phyloP scores from a whole-genome alignment of 1,284 basidiomycete genomes.

The Grifola frondosa region DNA sequence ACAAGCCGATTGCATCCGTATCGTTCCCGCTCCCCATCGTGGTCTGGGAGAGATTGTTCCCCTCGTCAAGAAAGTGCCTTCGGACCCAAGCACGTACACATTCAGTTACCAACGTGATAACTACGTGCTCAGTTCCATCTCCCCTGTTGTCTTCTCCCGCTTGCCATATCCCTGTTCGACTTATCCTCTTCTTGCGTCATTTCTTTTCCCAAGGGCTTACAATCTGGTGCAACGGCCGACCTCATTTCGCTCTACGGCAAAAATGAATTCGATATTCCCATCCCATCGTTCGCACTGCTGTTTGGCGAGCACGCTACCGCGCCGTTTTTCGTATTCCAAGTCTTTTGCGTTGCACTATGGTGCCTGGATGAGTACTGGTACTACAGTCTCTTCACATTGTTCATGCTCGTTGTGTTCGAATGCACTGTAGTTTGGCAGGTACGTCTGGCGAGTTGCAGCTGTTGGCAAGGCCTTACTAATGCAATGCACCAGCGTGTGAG shows the following conservation, averaged over 20 bases:
- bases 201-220: conserved; percentile 54
- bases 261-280: conserved; percentile 94
- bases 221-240: conserved; percentile 33
- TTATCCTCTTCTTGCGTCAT: conserved; percentile 70
- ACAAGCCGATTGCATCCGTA: conserved; percentile 79
- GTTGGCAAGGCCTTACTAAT: neutral
- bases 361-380: conserved; percentile 98
- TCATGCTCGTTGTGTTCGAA: conserved; percentile 96
- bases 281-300: conserved; percentile 86
- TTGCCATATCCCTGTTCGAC: conserved; percentile 89
- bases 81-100: conserved; percentile 66
- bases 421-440: conserved; percentile 98
- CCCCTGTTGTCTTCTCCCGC: conserved; percentile 70
- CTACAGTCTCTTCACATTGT: conserved; percentile 93
- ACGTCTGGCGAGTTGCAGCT: neutral
- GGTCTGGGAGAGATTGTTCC: conserved; percentile 91
- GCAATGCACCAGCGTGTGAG: conserved; percentile 63
- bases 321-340: conserved; percentile 95
- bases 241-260: conserved; percentile 73
- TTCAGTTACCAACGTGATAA: conserved; percentile 98
- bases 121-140: conserved; percentile 70
- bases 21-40: conserved; percentile 84
- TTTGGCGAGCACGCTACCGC: conserved; percentile 92
- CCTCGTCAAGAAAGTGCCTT: conserved; percentile 62
- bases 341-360: conserved; percentile 96